Conservation (phyloP, 208 protist species). For the Leishmania mexicana region DNA sequence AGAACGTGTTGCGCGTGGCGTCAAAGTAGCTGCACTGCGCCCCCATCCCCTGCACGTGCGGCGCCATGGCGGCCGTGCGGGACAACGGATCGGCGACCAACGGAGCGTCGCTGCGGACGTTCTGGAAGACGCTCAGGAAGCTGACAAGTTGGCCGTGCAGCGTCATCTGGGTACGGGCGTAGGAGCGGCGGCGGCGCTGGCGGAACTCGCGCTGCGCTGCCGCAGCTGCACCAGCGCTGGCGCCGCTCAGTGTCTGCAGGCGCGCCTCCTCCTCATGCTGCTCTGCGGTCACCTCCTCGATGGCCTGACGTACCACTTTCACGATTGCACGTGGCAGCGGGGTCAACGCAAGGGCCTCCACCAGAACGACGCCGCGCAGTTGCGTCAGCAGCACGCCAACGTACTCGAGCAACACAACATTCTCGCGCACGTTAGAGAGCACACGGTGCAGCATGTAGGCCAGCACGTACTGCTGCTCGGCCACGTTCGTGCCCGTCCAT, state of each 20-base stretch:
- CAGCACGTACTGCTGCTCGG: constrained; percentile 32
- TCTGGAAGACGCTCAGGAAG: constrained; percentile 30
- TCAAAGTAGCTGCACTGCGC: constrained; percentile 42
- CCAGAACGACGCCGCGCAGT: constrained; percentile 27
- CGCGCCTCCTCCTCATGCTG: constrained; percentile 18
- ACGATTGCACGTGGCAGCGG: constrained; percentile 35
- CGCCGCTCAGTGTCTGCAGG: not conserved
- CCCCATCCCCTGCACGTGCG: constrained; percentile 20
- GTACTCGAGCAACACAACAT: constrained; percentile 67
- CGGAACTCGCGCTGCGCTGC: constrained; percentile 5
- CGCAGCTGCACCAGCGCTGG: not conserved
- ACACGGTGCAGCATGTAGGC: constrained; percentile 52
- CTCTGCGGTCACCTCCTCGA: constrained; percentile 23
- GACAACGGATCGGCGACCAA: constrained; percentile 16
- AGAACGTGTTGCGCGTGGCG: constrained; percentile 36
- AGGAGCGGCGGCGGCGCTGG: constrained; percentile 21
- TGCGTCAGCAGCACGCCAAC: constrained; percentile 72
- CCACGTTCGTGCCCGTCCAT: constrained; percentile 21
- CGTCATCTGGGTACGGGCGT: constrained; percentile 18
- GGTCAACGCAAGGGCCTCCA: constrained; percentile 43
- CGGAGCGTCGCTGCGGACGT: constrained; percentile 24
- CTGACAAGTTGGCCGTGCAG: constrained; percentile 35
- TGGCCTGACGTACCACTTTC: constrained; percentile 14
- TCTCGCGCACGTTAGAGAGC: constrained; percentile 37
- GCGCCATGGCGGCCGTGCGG: constrained; percentile 8